These are phyloP conservation scores for Lachnellula arida DNA, from an alignment of 2,329 filamentous ascomycete species.

Conservation along the genomic window DNA sequence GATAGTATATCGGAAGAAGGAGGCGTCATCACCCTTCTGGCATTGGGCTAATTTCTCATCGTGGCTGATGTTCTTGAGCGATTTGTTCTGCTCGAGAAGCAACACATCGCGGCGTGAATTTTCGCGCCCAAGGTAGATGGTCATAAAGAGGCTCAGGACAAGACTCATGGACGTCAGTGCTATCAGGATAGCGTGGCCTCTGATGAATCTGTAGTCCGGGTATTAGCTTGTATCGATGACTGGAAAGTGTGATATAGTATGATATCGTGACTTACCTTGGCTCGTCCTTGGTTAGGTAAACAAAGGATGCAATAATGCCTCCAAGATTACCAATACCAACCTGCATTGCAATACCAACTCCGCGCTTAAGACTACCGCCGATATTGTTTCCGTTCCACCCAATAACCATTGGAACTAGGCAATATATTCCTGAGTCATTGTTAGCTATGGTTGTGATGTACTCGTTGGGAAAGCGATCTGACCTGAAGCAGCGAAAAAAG, in stretches of 20 bases:
- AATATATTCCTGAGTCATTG: constrained; percentile 67
- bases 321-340: constrained; percentile 92
- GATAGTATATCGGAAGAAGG: constrained; percentile 50
- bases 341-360: constrained; percentile 78
- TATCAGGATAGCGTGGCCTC: constrained; percentile 43
- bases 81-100: constrained; percentile 37
- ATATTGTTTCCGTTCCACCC: constrained; percentile 84
- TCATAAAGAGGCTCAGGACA: constrained; percentile 50
- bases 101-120: constrained; percentile 47
- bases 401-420: constrained; percentile 77
- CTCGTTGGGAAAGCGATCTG: constrained; percentile 22
- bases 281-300: constrained; percentile 41
- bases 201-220: constrained; percentile 34
- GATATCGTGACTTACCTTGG: constrained; percentile 17
- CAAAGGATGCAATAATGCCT: constrained; percentile 51
- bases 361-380: constrained; percentile 88
- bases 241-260: not conserved
- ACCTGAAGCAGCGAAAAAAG: constrained; percentile 70
- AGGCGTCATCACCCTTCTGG: constrained; percentile 53
- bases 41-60: constrained; percentile 50
- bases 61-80: constrained; percentile 45
- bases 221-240: too few species aligned
- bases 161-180: constrained; percentile 42
- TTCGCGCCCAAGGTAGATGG: constrained; percentile 51
- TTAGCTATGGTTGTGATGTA: not conserved